Conservation (phyloP, 257 asterid genomes). For the Forsythia viridissima region DNA sequence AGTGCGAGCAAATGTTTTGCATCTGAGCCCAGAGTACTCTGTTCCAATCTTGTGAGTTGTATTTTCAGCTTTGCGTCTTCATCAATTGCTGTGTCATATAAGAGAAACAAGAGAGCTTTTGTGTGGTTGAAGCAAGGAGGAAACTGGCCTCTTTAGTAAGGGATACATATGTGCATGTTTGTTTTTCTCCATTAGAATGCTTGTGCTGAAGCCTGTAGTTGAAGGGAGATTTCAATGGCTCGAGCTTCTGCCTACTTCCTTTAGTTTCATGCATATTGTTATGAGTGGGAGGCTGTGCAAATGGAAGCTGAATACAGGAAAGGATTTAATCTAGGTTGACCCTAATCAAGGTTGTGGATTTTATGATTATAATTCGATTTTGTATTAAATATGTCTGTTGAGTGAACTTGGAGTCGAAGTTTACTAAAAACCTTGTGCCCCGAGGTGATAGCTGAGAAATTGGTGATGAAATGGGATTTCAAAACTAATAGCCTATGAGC, state of each 20-base stretch:
- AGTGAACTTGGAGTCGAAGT: not conserved
- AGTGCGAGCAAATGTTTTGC: conserved; percentile 83
- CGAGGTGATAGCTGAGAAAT: not conserved
- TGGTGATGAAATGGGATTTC: not conserved
- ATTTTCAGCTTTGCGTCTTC: not conserved
- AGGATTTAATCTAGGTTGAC: not conserved
- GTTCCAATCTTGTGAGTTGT: conserved; percentile 77
- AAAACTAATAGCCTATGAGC: not conserved
- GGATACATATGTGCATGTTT: not conserved
- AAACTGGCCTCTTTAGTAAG: not conserved
- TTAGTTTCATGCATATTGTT: not conserved
- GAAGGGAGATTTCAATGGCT: not conserved
- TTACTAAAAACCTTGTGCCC: not conserved
- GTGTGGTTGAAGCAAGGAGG: not conserved
- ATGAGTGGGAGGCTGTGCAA: not conserved
- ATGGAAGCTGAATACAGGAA: not conserved
- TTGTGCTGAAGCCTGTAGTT: not conserved
- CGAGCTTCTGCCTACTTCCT: not conserved
- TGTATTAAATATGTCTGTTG: not conserved
- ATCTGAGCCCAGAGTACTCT: conserved; percentile 66
- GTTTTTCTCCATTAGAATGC: not conserved
- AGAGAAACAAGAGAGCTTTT: not conserved
- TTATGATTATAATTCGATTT: not conserved
- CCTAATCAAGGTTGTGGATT: not conserved
- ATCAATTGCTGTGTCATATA: not conserved